Conservation (phyloP, 768 basidiomycete species). For the Serendipita sp. region DNA sequence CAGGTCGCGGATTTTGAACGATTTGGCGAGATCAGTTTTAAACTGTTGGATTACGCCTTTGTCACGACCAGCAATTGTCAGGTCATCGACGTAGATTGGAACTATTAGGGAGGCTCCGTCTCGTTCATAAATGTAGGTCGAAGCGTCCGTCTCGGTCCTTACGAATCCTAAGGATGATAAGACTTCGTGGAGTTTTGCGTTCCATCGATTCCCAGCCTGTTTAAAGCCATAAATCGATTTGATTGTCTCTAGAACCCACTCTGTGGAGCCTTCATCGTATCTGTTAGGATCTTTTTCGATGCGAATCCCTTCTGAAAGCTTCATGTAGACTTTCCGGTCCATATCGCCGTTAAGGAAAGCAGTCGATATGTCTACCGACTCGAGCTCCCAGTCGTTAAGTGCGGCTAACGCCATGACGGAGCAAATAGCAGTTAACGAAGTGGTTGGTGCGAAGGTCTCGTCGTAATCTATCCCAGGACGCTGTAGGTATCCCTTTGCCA, state of each 20-base stretch:
- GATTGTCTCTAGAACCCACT: not conserved
- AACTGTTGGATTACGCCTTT: not conserved
- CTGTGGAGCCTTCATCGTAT: not conserved
- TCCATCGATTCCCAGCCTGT: slow-evolving; percentile 15
- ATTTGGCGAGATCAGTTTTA: slow-evolving; percentile 6
- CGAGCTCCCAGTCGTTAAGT: slow-evolving; percentile 13
- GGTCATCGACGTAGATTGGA: slow-evolving; percentile 5
- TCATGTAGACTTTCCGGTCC: slow-evolving; percentile 18
- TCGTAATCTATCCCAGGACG: slow-evolving; percentile 23
- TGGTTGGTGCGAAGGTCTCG: slow-evolving; percentile 9
- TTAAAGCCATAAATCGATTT: slow-evolving; percentile 18
- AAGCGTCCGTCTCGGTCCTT: slow-evolving; percentile 15
- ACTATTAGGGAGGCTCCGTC: slow-evolving; percentile 14
- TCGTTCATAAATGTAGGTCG: slow-evolving; percentile 17
- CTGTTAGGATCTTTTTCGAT: not conserved
- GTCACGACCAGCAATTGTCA: not conserved
- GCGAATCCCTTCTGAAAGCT: slow-evolving; percentile 15
- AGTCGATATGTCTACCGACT: slow-evolving; percentile 13
- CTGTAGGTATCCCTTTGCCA: slow-evolving; percentile 28
- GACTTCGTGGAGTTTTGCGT: slow-evolving; percentile 9
- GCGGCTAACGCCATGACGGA: slow-evolving; percentile 24
- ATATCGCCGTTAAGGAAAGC: slow-evolving; percentile 18
- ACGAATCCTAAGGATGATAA: slow-evolving; percentile 8
- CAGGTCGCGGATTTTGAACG: slow-evolving; percentile 13
- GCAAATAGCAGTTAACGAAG: slow-evolving; percentile 20